Evolutionary conservation across 176 grass and related monocot species (phyloP), one percentile per base, ranked within the genome.

Genomic region (Oryza coarctata): DNA sequence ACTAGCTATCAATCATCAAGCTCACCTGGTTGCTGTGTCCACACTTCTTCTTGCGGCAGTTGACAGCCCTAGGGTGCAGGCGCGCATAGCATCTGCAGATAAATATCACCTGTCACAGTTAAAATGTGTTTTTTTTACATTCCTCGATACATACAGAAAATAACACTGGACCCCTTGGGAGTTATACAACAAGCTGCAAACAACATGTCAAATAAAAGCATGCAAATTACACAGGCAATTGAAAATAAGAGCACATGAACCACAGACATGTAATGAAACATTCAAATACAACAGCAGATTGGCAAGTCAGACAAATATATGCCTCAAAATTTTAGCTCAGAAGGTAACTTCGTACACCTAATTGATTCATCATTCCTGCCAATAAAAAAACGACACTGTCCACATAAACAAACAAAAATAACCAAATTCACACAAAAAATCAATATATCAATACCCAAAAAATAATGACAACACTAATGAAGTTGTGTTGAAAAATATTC

Each of bases 21-120:
- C 83, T 72, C 36, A 82, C 88, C 88, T 90, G 87, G 81, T 93
- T 93, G 87, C 87, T 93, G 76, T 93, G 91, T 14, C 91, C 91
- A 47, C 91, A 93, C 84, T 93, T 93, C 87, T 93, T 93, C 80
- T 93, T 93, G 66, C 87, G 87, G 73, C 91, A 93, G 72, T 93
- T 90, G 47, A 89, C 87, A 28, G 91, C 91, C 87, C 91, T 93
- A 1, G 87, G 91, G 43, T 89, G 91, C 58, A 93, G 84, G 22
- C 91, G 84, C 17, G 87, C 91, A 1, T 93, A 93, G 68, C 91
- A 93, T 35, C 91, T 93, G 65, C 7, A 76, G 35, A 25, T 0
- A 84, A 52, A 17, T 4, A 81, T 15, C 62, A 7, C 0, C 73
- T 3, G 15, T 35, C 9, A 35, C 66, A 28, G 18, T 71, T 62